Evolutionary conservation across 345 rosid genomes (phyloP), one percentile per base, ranked within the genome.

Genomic region (Limnanthes douglasii): DNA sequence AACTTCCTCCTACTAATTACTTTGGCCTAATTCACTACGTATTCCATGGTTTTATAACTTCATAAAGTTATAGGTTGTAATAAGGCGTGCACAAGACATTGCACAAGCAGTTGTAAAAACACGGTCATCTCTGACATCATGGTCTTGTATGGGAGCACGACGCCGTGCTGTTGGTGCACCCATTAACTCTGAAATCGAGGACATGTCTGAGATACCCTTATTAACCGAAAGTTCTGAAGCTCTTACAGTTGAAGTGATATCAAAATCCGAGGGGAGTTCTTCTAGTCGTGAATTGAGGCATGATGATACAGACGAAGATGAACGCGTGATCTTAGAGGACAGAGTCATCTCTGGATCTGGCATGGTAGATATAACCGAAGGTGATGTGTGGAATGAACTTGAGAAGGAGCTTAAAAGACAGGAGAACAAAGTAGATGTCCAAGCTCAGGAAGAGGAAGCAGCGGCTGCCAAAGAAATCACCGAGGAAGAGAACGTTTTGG

Each of bases 121-220:
- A 6, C 94, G 76, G 20, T 30, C 96, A 41, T 63, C 86, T 35
- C 54, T 83, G 34, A 38, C 95, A 2, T 70, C 98, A 34, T 90
- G 96, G 98, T 68, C 82, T 23, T 84, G 98, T 61, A 84, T 90
- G 40, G 95, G 94, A 23, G 86, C 84, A n/a, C 77, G 94, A 0
- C 73, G 88, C 5, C 73, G 94, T 20, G 50, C 62, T 17, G 60
- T 70, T 24, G 69, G 57, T 36, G 42, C 73, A 13, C 32, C 56
- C 18, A 37, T 60, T 6, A 67, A 48, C 62, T 31, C 70, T 8
- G 57, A 60, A 54, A 66, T 39, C 18, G 60, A 67, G 18, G 81
- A 64, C 40, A 16, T 56, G 39, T 60, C 68, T 0, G 80, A 77
- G 59, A 56, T 9, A 9, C 11, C 61, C n/a, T 56, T 35, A 28